Percentiles rank a stretch among this genome's conserved stretches.
phyloP scores from a whole-genome alignment of 306 rosid species.

The Quercus mongolica region DNA sequence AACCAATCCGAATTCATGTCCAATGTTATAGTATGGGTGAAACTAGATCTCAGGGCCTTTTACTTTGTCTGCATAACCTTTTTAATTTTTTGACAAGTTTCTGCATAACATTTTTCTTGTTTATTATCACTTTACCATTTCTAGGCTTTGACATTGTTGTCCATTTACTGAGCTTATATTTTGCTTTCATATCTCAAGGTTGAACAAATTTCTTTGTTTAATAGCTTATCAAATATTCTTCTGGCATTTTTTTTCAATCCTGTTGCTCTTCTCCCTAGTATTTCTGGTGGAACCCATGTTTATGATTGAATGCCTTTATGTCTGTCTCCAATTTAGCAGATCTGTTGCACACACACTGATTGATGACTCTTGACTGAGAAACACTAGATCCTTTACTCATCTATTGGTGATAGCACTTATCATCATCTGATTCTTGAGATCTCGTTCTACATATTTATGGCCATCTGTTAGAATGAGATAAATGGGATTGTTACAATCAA shows the following conservation, averaged over 20 bases:
- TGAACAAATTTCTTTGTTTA: background rate
- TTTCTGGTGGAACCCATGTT: background rate
- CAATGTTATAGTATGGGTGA: background rate
- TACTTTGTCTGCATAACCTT: too few relatives aligned
- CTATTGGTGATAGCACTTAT: background rate
- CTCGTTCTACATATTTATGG: background rate
- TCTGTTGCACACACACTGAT: background rate
- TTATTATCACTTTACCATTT: background rate
- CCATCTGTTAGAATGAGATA: background rate
- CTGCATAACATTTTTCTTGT: background rate
- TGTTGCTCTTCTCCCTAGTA: background rate
- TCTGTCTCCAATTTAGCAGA: background rate
- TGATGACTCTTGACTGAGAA: background rate
- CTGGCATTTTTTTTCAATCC: background rate
- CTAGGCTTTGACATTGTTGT: background rate
- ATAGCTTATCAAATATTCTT: background rate
- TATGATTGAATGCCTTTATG: background rate
- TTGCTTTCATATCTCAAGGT: background rate
- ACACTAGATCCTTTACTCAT: background rate
- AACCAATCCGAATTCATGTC: background rate
- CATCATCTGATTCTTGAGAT: background rate
- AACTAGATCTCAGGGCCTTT: background rate
- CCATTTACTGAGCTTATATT: background rate
- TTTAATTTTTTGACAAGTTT: background rate
- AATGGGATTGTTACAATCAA: background rate